Conservation (phyloP, 768 basidiomycete genomes). For the Xanthoconium stramineum region DNA sequence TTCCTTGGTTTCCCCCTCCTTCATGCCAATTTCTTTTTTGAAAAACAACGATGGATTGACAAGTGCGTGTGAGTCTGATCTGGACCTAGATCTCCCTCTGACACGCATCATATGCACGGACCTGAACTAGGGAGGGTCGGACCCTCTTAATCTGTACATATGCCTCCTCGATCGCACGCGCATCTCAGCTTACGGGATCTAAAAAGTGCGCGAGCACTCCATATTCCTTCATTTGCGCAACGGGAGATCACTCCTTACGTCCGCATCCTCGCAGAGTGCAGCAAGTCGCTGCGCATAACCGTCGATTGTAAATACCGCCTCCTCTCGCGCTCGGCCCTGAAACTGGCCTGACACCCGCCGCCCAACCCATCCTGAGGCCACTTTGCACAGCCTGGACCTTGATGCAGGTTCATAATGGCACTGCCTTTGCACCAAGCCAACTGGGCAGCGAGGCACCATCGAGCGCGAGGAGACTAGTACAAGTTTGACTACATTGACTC, state of each 20-base stretch:
- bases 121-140: too few relatives aligned
- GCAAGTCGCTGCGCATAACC: constrained; percentile 41
- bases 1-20: neutral
- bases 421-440: constrained; percentile 11
- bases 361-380: constrained; percentile 3
- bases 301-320: constrained; percentile 44
- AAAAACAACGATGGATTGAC: too few relatives aligned
- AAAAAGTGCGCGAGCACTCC: neutral
- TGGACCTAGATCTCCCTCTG: too few relatives aligned
- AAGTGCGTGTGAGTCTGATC: too few relatives aligned
- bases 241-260: too few relatives aligned
- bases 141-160: neutral
- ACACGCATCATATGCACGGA: too few relatives aligned
- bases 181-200: neutral
- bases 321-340: constrained; percentile 36
- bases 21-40: neutral
- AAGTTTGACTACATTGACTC: constrained; percentile 19
- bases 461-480: constrained; percentile 32
- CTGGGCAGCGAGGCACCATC: constrained; percentile 32
- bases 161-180: neutral
- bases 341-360: constrained; percentile 18
- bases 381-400: constrained; percentile 27
- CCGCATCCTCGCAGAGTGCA: neutral
- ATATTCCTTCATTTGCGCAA: neutral
- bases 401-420: constrained; percentile 42